Percentiles rank a stretch among this genome's conserved stretches.
Evolutionary conservation across 75 land plant genomes (phyloP).

Genomic region (Chamaecyparis obtusa): DNA sequence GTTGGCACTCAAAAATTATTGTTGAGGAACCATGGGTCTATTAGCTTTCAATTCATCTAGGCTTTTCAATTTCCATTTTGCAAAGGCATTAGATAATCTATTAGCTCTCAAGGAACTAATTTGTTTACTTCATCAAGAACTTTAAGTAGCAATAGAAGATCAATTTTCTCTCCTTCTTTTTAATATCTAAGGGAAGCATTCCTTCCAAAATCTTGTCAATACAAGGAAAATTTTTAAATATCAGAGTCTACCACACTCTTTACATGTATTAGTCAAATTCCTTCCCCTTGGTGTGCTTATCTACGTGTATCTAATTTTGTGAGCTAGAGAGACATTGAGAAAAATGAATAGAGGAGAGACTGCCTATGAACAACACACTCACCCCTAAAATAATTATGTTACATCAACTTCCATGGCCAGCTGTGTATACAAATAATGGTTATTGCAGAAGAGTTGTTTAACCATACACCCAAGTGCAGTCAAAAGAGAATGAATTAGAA

Average conservation of each 20-base stretch:
- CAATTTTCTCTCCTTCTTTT: constrained; percentile 48
- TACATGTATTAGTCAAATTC: neutral
- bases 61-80: constrained; percentile 19
- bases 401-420: neutral
- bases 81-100: constrained; percentile 40
- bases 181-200: constrained; percentile 60
- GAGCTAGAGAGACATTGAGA: no score
- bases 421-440: neutral
- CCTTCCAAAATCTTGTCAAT: constrained; percentile 39
- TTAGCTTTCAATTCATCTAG: constrained; percentile 17
- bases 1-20: constrained; percentile 46
- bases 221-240: constrained; percentile 28
- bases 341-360: neutral
- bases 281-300: no score
- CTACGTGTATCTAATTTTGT: no score
- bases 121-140: constrained; percentile 71
- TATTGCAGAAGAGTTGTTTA: neutral
- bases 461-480: neutral
- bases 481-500: neutral
- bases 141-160: constrained; percentile 60
- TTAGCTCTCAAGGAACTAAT: constrained; percentile 40
- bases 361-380: neutral
- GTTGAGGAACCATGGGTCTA: constrained; percentile 22
- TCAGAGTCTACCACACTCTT: neutral
- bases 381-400: neutral